Conservation (phyloP, 805 yeast species). For the Peterozyma xylosa region DNA sequence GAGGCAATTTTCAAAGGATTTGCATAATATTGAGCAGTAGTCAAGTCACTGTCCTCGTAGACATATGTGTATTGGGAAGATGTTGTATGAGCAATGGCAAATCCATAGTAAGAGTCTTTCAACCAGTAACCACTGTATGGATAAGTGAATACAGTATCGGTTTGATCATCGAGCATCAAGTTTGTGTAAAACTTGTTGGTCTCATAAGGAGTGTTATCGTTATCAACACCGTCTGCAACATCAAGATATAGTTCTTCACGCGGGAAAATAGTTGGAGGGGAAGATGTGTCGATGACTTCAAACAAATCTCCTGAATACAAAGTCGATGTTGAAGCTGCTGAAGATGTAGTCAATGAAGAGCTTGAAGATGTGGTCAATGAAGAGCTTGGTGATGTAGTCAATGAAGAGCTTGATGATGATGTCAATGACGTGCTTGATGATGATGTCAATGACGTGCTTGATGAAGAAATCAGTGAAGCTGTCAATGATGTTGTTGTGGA, state of each 20-base stretch:
- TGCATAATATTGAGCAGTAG: conserved; percentile 43
- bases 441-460: background rate
- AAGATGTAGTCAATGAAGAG: conserved; percentile 10
- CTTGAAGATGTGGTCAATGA: conserved; percentile 1
- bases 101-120: conserved; percentile 36
- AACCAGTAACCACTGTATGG: conserved; percentile 62
- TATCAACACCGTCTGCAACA: conserved; percentile 40
- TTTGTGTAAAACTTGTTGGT: conserved; percentile 79
- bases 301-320: conserved; percentile 34
- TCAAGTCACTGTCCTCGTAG: conserved; percentile 34
- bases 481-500: background rate
- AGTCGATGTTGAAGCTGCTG: conserved; percentile 17
- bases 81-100: conserved; percentile 60
- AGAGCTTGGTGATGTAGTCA: conserved; percentile 2
- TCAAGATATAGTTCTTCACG: conserved; percentile 35
- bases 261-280: conserved; percentile 39
- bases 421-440: background rate
- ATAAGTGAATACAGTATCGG: conserved; percentile 69
- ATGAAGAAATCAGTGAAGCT: background rate
- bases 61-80: conserved; percentile 60
- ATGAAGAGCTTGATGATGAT: conserved; percentile 3
- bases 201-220: conserved; percentile 37
- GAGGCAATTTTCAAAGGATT: conserved; percentile 58
- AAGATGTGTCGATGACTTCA: conserved; percentile 32
- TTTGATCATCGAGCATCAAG: conserved; percentile 57